These are phyloP conservation scores for Astragalus membranaceus DNA, from an alignment of 306 rosid species.

Conservation along the genomic window DNA sequence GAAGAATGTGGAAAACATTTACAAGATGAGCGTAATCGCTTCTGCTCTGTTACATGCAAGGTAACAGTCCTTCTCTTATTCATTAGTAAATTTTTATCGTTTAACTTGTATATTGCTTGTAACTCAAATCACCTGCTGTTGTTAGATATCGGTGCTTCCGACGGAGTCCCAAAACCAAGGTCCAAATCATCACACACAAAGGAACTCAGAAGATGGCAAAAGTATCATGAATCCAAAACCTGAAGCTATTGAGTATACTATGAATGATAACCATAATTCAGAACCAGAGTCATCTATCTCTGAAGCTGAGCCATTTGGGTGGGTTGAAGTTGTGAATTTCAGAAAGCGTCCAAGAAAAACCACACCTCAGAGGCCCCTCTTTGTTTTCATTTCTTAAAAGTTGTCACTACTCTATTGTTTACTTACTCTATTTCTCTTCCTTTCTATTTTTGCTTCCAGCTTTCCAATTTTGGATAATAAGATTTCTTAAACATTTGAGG, in stretches of 20 bases:
- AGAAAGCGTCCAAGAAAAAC: conserved; percentile 79
- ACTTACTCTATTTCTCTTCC: no score
- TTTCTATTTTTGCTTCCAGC: neutral
- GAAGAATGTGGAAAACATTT: conserved; percentile 82
- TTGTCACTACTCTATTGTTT: conserved; percentile 1
- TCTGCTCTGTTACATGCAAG: conserved; percentile 93
- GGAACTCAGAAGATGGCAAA: conserved; percentile 25
- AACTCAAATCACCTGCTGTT: conserved; percentile 10
- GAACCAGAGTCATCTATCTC: conserved; percentile 74
- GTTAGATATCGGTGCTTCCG: conserved; percentile 37
- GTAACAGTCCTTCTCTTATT: conserved; percentile 32
- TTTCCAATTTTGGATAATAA: conserved; percentile 23
- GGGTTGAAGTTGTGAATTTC: conserved; percentile 58
- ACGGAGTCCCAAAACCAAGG: conserved; percentile 32
- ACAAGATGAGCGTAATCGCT: conserved; percentile 76
- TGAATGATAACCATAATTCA: conserved; percentile 35
- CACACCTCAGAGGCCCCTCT: conserved; percentile 59
- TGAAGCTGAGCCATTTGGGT: conserved; percentile 69
- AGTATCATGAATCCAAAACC: conserved; percentile 23
- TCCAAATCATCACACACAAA: conserved; percentile 9
- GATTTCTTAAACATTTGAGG: conserved; percentile 18
- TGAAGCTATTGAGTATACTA: conserved; percentile 35
- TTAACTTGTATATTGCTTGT: neutral
- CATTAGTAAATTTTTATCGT: neutral
- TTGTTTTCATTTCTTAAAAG: conserved; percentile 30